phyloP scores from a whole-genome alignment of 495 filamentous ascomycete species.

The Penicillium pancosmium region DNA sequence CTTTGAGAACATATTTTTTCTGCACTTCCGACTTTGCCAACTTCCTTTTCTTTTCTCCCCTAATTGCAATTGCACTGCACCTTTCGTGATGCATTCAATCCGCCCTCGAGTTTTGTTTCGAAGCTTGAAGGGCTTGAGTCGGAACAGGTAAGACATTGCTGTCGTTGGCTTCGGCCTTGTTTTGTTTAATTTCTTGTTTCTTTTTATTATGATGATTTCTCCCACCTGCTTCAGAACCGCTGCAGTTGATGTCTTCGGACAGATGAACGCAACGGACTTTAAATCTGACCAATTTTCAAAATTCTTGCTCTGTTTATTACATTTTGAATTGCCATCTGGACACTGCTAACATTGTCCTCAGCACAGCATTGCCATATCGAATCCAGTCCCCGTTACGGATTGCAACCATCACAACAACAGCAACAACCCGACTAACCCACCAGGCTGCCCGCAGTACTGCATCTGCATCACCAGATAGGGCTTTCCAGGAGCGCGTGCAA shows the following conservation, averaged over 20 bases:
- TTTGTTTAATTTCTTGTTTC: constrained; percentile 12
- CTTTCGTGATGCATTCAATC: constrained; percentile 40
- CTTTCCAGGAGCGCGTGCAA: constrained; percentile 50
- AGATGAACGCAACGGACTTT: constrained; percentile 44
- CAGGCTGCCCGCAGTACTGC: constrained; percentile 30
- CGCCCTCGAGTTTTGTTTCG: constrained; percentile 34
- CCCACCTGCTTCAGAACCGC: constrained; percentile 74
- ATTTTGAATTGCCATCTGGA: constrained; percentile 6
- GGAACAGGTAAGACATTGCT: constrained; percentile 40
- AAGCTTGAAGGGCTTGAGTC: constrained; percentile 26
- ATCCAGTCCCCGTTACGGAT: constrained; percentile 12
- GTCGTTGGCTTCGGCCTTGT: background rate
- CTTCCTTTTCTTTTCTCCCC: constrained; percentile 18
- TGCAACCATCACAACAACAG: background rate
- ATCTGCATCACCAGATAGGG: constrained; percentile 41
- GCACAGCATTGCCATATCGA: constrained; percentile 28
- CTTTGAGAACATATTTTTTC: constrained; percentile 24
- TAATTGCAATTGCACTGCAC: constrained; percentile 11
- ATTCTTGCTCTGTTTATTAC: constrained; percentile 13
- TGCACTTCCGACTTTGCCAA: constrained; percentile 15
- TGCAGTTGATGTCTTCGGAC: constrained; percentile 78
- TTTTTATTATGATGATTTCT: constrained; percentile 54
- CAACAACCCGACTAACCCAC: constrained; percentile 24
- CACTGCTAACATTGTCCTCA: constrained; percentile 30
- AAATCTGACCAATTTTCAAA: constrained; percentile 23